Evolutionary conservation across 345 rosid genomes (phyloP).

Genomic region (Salix viminalis): DNA sequence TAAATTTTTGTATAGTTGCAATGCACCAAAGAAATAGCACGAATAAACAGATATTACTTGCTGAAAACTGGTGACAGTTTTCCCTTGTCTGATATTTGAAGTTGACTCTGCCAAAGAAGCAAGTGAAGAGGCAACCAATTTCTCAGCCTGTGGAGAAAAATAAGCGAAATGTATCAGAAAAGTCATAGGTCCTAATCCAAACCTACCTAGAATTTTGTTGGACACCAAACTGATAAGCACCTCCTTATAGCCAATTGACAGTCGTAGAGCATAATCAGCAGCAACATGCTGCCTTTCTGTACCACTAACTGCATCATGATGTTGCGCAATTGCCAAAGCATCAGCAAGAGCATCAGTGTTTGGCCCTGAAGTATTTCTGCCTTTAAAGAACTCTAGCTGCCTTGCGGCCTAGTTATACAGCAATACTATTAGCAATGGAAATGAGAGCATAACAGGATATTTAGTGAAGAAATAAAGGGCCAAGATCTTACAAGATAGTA

Average conservation of each 20-base stretch:
- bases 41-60: conserved; percentile 44
- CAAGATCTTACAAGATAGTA: conserved; percentile 65
- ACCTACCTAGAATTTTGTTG: neutral
- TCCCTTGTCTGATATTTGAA: conserved; percentile 38
- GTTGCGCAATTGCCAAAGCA: conserved; percentile 92
- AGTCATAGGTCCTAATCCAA: neutral
- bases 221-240: conserved; percentile 33
- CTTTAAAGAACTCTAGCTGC: conserved; percentile 79
- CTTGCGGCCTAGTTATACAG: conserved; percentile 58
- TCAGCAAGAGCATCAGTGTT: conserved; percentile 65
- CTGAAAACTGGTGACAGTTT: conserved; percentile 44
- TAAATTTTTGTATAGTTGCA: neutral
- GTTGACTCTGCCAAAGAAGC: conserved; percentile 51
- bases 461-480: neutral
- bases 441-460: neutral
- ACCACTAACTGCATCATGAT: conserved; percentile 98
- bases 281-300: conserved; percentile 94
- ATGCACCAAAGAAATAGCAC: neutral
- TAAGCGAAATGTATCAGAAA: conserved; percentile 14
- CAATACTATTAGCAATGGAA: conserved; percentile 7
- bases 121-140: conserved; percentile 73
- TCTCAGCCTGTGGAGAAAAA: conserved; percentile 60
- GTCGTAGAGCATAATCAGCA: conserved; percentile 86
- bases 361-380: conserved; percentile 57
- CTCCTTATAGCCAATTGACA: conserved; percentile 79